phyloP scores from a whole-genome alignment of 169 alveolate species.

The Eimeria falciformis region DNA sequence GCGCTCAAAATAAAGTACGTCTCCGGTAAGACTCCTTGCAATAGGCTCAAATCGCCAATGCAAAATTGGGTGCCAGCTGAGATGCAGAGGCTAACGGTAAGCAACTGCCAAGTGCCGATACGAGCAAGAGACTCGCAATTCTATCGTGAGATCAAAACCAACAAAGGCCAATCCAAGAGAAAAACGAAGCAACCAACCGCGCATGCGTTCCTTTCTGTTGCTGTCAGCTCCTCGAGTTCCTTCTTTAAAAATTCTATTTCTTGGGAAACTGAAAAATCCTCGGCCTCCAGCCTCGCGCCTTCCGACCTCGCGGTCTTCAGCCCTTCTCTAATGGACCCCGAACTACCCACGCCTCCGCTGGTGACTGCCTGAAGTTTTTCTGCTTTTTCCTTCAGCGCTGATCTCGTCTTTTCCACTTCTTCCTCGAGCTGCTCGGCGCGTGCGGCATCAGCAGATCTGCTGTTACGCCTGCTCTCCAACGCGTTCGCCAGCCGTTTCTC shows the following conservation, averaged over 20 bases:
- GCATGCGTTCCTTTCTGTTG: not conserved
- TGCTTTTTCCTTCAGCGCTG: not conserved
- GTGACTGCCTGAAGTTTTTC: slow-evolving; percentile 34
- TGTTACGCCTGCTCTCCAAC: slow-evolving; percentile 21
- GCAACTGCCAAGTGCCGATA: too few species aligned
- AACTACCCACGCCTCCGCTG: slow-evolving; percentile 60
- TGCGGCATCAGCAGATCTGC: slow-evolving; percentile 35
- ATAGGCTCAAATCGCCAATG: too few species aligned
- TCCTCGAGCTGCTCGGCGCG: slow-evolving; percentile 22
- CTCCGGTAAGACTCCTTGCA: too few species aligned
- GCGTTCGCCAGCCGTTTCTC: slow-evolving; percentile 10
- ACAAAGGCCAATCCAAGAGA: not conserved
- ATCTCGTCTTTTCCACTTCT: slow-evolving; percentile 7
- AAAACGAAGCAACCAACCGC: not conserved
- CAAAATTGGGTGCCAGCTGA: too few species aligned
- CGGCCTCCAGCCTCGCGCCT: slow-evolving; percentile 16
- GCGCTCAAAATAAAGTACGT: too few species aligned
- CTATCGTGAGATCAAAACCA: too few species aligned
- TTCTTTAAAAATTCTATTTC: slow-evolving; percentile 1
- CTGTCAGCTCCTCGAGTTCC: slow-evolving; percentile 10
- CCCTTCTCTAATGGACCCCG: slow-evolving; percentile 20
- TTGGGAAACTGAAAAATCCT: slow-evolving; percentile 19
- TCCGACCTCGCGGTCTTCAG: slow-evolving; percentile 25
- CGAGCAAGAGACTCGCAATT: too few species aligned
- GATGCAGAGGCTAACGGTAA: too few species aligned